A percentile compares a stretch with the other conserved stretches of the same genome.
These are phyloP conservation scores for Ophiostoma tasmaniense DNA, from an alignment of 2,329 filamentous ascomycete genomes.

Conservation along the genomic window DNA sequence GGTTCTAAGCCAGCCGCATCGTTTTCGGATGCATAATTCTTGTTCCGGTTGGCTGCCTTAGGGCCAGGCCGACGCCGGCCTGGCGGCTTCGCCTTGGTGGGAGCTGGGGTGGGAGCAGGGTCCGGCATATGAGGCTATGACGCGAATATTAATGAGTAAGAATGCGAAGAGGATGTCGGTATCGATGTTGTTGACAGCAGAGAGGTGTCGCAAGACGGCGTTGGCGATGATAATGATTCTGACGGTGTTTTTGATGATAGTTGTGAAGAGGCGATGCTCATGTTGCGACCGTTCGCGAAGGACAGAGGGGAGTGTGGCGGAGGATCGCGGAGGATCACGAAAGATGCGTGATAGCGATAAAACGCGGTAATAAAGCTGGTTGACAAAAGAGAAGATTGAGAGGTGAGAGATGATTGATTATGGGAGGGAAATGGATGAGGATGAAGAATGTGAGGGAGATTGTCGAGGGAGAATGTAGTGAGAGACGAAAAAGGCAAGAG, in stretches of 20 bases:
- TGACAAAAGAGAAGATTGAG: background rate
- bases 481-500: background rate
- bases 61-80: conserved; percentile 34
- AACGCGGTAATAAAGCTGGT: background rate
- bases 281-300: conserved; percentile 10
- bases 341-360: background rate
- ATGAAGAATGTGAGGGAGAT: background rate
- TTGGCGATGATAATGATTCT: conserved; percentile 2
- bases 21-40: conserved; percentile 53
- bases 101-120: conserved; percentile 12
- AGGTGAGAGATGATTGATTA: background rate
- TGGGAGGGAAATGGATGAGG: background rate
- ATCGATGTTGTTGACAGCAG: background rate
- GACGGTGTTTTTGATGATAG: background rate
- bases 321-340: background rate
- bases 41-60: conserved; percentile 32
- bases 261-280: conserved; percentile 6
- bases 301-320: background rate
- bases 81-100: conserved; percentile 26
- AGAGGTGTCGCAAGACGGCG: background rate
- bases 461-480: background rate
- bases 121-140: conserved; percentile 28
- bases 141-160: background rate
- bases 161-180: background rate
- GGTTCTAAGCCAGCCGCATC: conserved; percentile 34